phyloP scores from a whole-genome alignment of 208 protist genomes.

The Leishmania lainsoni region DNA sequence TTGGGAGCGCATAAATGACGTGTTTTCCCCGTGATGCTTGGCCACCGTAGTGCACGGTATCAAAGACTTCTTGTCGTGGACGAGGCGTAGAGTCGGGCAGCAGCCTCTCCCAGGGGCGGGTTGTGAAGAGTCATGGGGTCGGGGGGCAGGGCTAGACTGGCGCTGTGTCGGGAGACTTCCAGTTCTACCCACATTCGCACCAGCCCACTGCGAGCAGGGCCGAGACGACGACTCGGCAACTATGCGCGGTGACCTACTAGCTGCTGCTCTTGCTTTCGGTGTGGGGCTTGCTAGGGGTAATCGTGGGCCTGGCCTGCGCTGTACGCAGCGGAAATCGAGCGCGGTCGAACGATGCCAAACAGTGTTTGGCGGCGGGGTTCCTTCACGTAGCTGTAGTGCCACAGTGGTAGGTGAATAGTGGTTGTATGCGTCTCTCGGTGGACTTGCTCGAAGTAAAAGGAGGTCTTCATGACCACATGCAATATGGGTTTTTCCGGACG shows the following conservation, averaged over 20 bases:
- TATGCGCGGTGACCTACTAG: not conserved
- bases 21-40: not conserved
- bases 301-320: not conserved
- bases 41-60: too few species aligned
- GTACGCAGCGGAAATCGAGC: not conserved
- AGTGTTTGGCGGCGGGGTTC: not conserved
- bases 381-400: not conserved
- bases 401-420: not conserved
- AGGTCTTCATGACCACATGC: not conserved
- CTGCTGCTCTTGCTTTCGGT: not conserved
- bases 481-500: not conserved
- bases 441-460: not conserved
- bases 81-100: too few species aligned
- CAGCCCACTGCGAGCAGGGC: not conserved
- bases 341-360: not conserved
- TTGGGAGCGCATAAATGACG: too few species aligned
- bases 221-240: not conserved
- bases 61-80: too few species aligned
- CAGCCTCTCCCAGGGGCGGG: too few species aligned
- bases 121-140: not conserved
- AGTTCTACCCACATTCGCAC: not conserved
- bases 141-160: not conserved
- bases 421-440: not conserved
- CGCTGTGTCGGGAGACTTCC: not conserved
- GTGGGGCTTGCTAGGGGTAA: not conserved